Base-by-base conservation (phyloP, 495 filamentous ascomycete genomes). In the Alectoria sarmentosa region DNA sequence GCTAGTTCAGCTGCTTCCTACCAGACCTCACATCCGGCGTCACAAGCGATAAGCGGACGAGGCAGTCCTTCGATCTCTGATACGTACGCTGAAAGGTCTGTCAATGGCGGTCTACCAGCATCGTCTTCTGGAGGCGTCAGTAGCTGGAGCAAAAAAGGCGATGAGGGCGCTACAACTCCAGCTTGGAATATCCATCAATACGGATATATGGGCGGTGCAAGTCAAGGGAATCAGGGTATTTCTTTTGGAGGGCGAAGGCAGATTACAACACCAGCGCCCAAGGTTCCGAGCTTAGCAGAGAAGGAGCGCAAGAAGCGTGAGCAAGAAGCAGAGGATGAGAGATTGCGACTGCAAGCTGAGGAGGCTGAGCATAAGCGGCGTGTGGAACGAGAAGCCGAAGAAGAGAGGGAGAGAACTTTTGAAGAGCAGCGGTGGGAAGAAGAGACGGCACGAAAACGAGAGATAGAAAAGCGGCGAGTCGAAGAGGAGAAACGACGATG, bases 181-280 rank as follows among this genome's bases (percentile, higher is more conserved):
- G 95, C 95, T 34, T 99, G 95, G 95, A 98, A 99, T 71, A 97
- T 98, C 64, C 90, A 93, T 48, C 95, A 99, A 70, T 99, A 98
- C 69, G 93, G 94, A 14, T 98, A 97, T 75, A 94, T 98, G 90
- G 95, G 95, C 58, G 95, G 95, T 37, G 95, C 95, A 11, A 96
- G 89, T 69, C 95, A 99, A 74, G 93, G 90, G 9, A 98, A 96
- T 71, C 85, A 96, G 65, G 95, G 95, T 26, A 87, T 99, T 66
- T 83, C 89, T 9, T 99, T 97, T 73, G 95, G 95, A 60, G 90
- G 85, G 30, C 84, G 91, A 64, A 82, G 95, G 52, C 95, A 99
- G 75, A 98, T 99, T 69, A 98, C 94, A 2, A 89, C 82, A 66
- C 83, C 90, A 13, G 81, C 81, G 38, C 95, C 95, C 10, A 71